phyloP scores from a whole-genome alignment of 331 rosid species.

The Quercus phellos region DNA sequence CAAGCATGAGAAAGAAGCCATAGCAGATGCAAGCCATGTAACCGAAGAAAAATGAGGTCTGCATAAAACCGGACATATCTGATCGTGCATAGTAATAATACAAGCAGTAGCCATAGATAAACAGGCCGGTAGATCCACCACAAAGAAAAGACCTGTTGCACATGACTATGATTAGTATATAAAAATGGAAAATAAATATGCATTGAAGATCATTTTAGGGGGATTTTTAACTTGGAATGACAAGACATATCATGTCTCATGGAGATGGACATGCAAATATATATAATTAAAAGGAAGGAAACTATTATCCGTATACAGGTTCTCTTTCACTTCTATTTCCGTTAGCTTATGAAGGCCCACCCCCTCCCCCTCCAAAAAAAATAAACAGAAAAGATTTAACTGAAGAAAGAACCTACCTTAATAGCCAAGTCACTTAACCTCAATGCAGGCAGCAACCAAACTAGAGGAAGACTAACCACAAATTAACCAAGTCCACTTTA shows the following conservation, averaged over 20 bases:
- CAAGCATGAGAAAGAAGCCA: slow-evolving; percentile 97
- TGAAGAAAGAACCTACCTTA: too few species aligned
- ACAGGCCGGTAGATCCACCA: slow-evolving; percentile 94
- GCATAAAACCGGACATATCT: slow-evolving; percentile 96
- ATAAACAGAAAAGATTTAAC: too few species aligned
- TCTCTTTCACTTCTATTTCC: too few species aligned
- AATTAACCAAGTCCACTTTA: too few species aligned
- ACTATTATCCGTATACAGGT: too few species aligned
- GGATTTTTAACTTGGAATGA: not conserved
- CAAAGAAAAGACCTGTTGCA: slow-evolving; percentile 77
- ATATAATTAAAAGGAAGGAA: too few species aligned
- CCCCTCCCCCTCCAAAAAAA: too few species aligned
- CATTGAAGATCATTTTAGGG: not conserved
- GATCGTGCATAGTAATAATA: slow-evolving; percentile 89
- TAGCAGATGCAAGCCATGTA: slow-evolving; percentile 99
- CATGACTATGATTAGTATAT: slow-evolving; percentile 15
- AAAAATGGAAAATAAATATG: not conserved
- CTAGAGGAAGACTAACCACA: too few species aligned
- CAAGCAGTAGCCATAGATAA: slow-evolving; percentile 92
- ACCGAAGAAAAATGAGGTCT: slow-evolving; percentile 92
- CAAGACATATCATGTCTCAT: not conserved
- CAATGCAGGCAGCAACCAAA: too few species aligned
- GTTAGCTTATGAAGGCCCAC: too few species aligned
- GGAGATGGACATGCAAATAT: not conserved
- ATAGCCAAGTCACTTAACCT: too few species aligned